Evolutionary conservation across 2,329 filamentous ascomycete species (phyloP).

Genomic region (Ascochyta viciae-villosae): DNA sequence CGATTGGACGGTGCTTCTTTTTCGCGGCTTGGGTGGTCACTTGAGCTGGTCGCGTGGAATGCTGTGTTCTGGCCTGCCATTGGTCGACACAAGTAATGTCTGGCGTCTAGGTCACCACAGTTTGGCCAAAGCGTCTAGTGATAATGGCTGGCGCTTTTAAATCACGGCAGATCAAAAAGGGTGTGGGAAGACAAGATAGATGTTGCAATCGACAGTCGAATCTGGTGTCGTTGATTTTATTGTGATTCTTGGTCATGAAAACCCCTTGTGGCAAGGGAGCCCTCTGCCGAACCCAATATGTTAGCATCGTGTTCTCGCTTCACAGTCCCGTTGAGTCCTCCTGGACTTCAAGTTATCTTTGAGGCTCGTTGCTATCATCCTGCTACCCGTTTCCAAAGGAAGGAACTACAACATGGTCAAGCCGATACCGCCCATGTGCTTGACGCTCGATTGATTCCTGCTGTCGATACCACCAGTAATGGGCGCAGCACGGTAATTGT

Average conservation of each 20-base stretch:
- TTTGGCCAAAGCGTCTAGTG: background rate
- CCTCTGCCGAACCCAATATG: background rate
- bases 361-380: background rate
- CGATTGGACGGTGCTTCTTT: constrained; percentile 22
- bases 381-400: background rate
- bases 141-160: background rate
- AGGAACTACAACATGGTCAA: constrained; percentile 76
- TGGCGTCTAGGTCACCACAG: constrained; percentile 1
- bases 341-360: background rate
- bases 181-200: background rate
- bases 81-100: constrained; percentile 12
- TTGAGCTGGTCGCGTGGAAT: constrained; percentile 21
- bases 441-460: constrained; percentile 78
- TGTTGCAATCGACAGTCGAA: background rate
- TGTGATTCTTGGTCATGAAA: background rate
- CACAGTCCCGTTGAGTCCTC: background rate
- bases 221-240: background rate
- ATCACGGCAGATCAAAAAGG: background rate
- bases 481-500: constrained; percentile 91
- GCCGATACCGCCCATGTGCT: constrained; percentile 83
- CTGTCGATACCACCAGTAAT: constrained; percentile 85
- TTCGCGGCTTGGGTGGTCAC: constrained; percentile 19
- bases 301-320: background rate
- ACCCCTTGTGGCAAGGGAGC: background rate
- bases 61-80: constrained; percentile 17